These are phyloP conservation scores for Orbilia blumenaviensis DNA, from an alignment of 2,329 filamentous ascomycete genomes.

Conservation along the genomic window DNA sequence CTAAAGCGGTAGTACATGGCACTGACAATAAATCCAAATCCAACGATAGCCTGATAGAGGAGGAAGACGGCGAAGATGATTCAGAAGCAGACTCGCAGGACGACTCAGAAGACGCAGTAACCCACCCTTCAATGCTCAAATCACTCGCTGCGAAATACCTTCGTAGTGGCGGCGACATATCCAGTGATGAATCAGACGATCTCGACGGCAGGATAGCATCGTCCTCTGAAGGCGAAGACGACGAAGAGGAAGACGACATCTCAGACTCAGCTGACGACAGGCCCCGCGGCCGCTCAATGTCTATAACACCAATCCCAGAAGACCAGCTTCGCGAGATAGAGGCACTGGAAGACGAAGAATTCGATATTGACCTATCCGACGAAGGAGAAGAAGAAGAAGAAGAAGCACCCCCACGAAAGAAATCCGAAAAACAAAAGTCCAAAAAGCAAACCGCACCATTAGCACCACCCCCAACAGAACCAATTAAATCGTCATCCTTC, in stretches of 20 bases:
- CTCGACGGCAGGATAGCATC: conserved; percentile 42
- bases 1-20: conserved; percentile 1
- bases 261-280: conserved; percentile 22
- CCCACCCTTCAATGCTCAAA: conserved; percentile 51
- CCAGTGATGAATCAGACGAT: conserved; percentile 44
- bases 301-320: conserved; percentile 49
- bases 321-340: conserved; percentile 28
- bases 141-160: conserved; percentile 46
- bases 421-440: conserved; percentile 36
- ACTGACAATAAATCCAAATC: not conserved
- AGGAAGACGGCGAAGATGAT: not conserved
- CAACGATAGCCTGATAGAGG: not conserved
- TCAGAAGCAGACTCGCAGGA: not conserved
- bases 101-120: conserved; percentile 21
- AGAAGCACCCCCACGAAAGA: conserved; percentile 32
- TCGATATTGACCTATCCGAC: conserved; percentile 56
- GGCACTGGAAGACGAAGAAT: conserved; percentile 35
- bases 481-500: conserved; percentile 67
- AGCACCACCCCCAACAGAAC: conserved; percentile 24
- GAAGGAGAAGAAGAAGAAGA: conserved; percentile 56
- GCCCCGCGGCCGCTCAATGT: conserved; percentile 49
- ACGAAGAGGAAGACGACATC: conserved; percentile 15
- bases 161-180: conserved; percentile 33
- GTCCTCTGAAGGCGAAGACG: conserved; percentile 40
- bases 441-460: conserved; percentile 53